Conservation (phyloP, 306 rosid genomes). For the Vachellia collinsii region DNA sequence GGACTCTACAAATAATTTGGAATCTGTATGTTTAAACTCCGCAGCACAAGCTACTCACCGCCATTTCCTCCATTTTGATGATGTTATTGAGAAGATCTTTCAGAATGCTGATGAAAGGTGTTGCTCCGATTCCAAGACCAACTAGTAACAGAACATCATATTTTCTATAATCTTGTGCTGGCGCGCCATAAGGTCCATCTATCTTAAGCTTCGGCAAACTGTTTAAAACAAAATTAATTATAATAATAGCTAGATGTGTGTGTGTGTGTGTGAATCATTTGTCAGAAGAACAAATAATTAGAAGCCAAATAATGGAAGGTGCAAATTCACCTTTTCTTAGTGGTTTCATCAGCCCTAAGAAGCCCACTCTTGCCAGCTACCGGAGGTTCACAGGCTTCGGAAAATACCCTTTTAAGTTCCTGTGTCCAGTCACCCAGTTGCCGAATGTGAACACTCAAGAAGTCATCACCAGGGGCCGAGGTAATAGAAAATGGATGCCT, state of each 20-base stretch:
- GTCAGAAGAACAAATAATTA: conserved; percentile 22
- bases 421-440: conserved; percentile 99
- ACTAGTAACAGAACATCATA: conserved; percentile 94
- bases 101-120: conserved; percentile 95
- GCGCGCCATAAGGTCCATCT: conserved; percentile 98
- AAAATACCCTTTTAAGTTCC: conserved; percentile 90
- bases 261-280: background rate
- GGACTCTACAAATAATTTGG: conserved; percentile 7
- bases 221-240: conserved; percentile 18
- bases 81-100: conserved; percentile 94
- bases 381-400: conserved; percentile 95
- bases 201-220: conserved; percentile 94
- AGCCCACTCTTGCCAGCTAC: conserved; percentile 93
- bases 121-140: conserved; percentile 98
- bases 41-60: conserved; percentile 63
- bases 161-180: conserved; percentile 90
- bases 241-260: background rate
- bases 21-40: conserved; percentile 1
- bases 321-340: conserved; percentile 71
- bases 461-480: conserved; percentile 99
- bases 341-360: conserved; percentile 96
- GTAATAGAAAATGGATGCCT: conserved; percentile 99
- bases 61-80: conserved; percentile 92
- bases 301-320: conserved; percentile 20
- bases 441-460: conserved; percentile 95